Conservation (phyloP, 2,329 filamentous ascomycete species). For the Phyllosticta citrichinensis region DNA sequence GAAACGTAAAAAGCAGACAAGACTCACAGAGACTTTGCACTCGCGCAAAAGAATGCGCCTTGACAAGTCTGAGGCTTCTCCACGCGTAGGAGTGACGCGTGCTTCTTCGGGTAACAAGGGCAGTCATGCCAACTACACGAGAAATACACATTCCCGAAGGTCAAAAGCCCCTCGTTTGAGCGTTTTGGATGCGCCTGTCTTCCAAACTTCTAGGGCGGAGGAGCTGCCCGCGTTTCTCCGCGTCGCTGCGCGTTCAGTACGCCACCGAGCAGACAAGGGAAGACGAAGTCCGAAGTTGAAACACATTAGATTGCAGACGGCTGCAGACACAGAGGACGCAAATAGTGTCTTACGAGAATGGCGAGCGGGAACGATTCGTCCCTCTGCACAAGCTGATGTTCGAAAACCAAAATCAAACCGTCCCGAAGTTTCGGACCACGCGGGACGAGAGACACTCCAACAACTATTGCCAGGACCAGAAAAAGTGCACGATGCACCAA, state of each 20-base stretch:
- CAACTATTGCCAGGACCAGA: slow-evolving; percentile 1
- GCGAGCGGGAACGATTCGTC: slow-evolving; percentile 36
- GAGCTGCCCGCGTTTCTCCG: slow-evolving; percentile 44
- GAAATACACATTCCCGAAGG: slow-evolving; percentile 9
- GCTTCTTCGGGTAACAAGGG: not conserved
- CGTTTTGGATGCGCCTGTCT: slow-evolving; percentile 38
- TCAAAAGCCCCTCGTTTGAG: slow-evolving; percentile 29
- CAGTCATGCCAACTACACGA: not conserved
- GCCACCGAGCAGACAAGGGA: slow-evolving; percentile 37
- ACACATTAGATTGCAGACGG: slow-evolving; percentile 42
- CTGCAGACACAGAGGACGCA: slow-evolving; percentile 45
- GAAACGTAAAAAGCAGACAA: slow-evolving; percentile 24
- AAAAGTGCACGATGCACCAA: not conserved
- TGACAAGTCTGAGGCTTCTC: not conserved
- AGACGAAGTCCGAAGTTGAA: slow-evolving; percentile 44
- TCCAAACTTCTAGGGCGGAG: not conserved
- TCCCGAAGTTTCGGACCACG: not conserved
- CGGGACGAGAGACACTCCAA: slow-evolving; percentile 11
- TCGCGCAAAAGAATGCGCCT: slow-evolving; percentile 10
- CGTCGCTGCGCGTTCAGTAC: slow-evolving; percentile 44
- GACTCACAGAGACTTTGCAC: slow-evolving; percentile 26
- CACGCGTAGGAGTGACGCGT: not conserved
- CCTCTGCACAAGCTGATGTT: not conserved
- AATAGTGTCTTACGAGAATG: slow-evolving; percentile 40
- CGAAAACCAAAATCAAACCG: not conserved